A percentile compares a stretch with the other conserved stretches of the same genome.
Evolutionary conservation across 176 grass and related monocot species (phyloP).

Genomic region (Oryza rufipogon): DNA sequence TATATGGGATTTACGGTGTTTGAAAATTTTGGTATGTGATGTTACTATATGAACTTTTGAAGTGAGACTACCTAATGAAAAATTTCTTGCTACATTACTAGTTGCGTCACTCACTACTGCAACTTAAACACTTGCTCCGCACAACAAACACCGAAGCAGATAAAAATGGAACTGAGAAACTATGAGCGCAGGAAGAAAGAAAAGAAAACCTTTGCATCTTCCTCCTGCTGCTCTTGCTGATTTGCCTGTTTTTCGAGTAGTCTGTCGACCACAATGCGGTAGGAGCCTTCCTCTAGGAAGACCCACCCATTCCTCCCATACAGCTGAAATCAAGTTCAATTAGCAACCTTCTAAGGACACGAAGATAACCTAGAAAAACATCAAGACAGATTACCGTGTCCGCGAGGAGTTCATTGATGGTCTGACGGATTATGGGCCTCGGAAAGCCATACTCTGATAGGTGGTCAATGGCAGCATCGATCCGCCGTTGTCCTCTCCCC

Average conservation of each 20-base stretch:
- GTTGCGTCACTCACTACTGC: too few relatives aligned
- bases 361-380: too few relatives aligned
- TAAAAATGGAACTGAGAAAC: neutral
- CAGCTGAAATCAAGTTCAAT: neutral
- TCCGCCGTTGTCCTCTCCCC: neutral
- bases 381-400: neutral
- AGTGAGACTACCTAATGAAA: too few relatives aligned
- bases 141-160: too few relatives aligned
- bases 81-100: too few relatives aligned
- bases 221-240: neutral
- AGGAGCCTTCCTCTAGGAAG: conserved; percentile 28
- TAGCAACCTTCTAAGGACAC: neutral
- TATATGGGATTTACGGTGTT: too few relatives aligned
- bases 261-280: neutral
- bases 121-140: too few relatives aligned
- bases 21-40: too few relatives aligned
- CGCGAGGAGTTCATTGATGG: neutral
- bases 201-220: neutral
- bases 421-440: neutral
- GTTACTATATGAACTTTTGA: too few relatives aligned
- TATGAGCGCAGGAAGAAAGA: neutral
- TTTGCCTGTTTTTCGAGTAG: conserved; percentile 24
- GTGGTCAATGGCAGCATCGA: neutral
- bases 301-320: conserved; percentile 31
- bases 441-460: neutral